These are phyloP conservation scores for Amanita phalloides DNA, from an alignment of 768 basidiomycete species.

Conservation along the genomic window DNA sequence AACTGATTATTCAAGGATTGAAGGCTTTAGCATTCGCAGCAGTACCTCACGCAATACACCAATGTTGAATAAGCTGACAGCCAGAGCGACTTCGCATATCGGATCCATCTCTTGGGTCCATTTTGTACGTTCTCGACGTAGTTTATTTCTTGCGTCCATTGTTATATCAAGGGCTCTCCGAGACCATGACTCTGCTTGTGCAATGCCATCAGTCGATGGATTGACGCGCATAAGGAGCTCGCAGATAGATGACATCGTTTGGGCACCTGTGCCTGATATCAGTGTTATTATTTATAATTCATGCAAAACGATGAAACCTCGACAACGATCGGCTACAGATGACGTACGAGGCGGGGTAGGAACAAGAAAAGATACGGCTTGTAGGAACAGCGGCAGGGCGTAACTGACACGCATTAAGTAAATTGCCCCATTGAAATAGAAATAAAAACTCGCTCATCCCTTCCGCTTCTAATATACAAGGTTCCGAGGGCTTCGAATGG, in stretches of 20 bases:
- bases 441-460: conserved; percentile 33
- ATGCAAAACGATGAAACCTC: conserved; percentile 28
- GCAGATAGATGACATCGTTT: conserved; percentile 35
- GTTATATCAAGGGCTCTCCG: conserved; percentile 26
- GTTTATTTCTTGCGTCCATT: conserved; percentile 9
- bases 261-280: conserved; percentile 22
- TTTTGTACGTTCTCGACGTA: conserved; percentile 16
- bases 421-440: background rate
- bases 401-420: conserved; percentile 27
- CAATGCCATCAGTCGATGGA: conserved; percentile 19
- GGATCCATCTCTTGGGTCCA: conserved; percentile 19
- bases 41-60: conserved; percentile 41
- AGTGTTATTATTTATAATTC: background rate
- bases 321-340: conserved; percentile 41
- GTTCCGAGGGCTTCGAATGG: conserved; percentile 58
- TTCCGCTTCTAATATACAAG: conserved; percentile 46
- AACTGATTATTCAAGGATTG: background rate
- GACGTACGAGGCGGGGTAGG: conserved; percentile 29
- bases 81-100: conserved; percentile 43
- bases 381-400: conserved; percentile 55
- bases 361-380: conserved; percentile 51
- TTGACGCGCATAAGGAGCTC: conserved; percentile 29
- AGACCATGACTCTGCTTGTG: conserved; percentile 54
- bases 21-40: background rate
- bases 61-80: conserved; percentile 51